Evolutionary conservation across 1,284 basidiomycete genomes (phyloP).

Genomic region (Fomitopsis palustris): DNA sequence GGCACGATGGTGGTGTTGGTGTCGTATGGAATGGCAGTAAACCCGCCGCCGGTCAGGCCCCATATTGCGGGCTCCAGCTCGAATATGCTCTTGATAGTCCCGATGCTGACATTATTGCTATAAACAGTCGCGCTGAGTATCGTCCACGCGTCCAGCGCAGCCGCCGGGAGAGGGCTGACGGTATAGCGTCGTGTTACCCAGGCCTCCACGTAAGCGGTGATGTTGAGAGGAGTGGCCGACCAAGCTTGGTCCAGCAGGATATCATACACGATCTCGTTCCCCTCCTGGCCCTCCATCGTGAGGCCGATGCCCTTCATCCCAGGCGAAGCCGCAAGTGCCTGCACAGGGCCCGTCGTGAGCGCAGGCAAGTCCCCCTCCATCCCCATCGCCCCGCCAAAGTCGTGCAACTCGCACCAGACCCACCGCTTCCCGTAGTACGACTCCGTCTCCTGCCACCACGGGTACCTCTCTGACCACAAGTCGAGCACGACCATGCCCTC

Average conservation of each 20-base stretch:
- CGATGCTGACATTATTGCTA: slow-evolving; percentile 32
- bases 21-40: slow-evolving; percentile 37
- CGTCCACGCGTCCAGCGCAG: slow-evolving; percentile 34
- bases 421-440: slow-evolving; percentile 41
- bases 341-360: slow-evolving; percentile 30
- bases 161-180: slow-evolving; percentile 22
- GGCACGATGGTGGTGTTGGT: slow-evolving; percentile 34
- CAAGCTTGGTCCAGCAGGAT: slow-evolving; percentile 42
- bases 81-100: slow-evolving; percentile 39
- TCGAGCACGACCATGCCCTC: slow-evolving; percentile 41
- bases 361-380: slow-evolving; percentile 38
- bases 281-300: slow-evolving; percentile 41
- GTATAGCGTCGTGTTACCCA: slow-evolving; percentile 38
- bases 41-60: slow-evolving; percentile 33
- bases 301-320: slow-evolving; percentile 39
- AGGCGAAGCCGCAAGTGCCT: slow-evolving; percentile 27
- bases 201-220: slow-evolving; percentile 28
- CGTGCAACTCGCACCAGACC: slow-evolving; percentile 44
- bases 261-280: slow-evolving; percentile 43
- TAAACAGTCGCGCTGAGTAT: slow-evolving; percentile 38
- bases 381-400: slow-evolving; percentile 42
- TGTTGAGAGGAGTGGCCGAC: slow-evolving; percentile 31
- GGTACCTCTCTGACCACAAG: slow-evolving; percentile 37
- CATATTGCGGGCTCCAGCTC: slow-evolving; percentile 32
- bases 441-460: slow-evolving; percentile 38